A percentile compares a stretch with the other conserved stretches of the same genome.
Conservation (phyloP, 2,329 filamentous ascomycete species). For the Penicillium sp. region DNA sequence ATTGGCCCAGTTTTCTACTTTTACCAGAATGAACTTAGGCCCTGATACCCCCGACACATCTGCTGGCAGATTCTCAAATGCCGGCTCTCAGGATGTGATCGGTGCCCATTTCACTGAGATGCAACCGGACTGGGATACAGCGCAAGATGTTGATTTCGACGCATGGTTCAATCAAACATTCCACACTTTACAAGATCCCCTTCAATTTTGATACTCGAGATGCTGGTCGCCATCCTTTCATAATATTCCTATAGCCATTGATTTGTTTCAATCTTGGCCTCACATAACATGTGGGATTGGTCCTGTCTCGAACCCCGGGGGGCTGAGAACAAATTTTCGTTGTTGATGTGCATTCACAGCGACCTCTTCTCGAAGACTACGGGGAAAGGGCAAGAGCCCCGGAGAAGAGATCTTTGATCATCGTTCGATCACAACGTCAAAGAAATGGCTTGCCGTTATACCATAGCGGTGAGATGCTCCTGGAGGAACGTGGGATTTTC, state of each 20-base stretch:
- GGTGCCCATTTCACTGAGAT: slow-evolving; percentile 19
- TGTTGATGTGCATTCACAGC: too few relatives aligned
- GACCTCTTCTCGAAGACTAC: too few relatives aligned
- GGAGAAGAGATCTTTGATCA: too few relatives aligned
- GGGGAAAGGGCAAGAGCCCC: too few relatives aligned
- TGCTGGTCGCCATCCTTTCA: too few relatives aligned
- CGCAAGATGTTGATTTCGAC: slow-evolving; percentile 27
- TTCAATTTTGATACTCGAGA: not conserved
- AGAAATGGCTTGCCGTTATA: slow-evolving; percentile 68
- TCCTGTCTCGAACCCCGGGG: too few relatives aligned
- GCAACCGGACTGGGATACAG: slow-evolving; percentile 19
- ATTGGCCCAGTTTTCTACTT: slow-evolving; percentile 23
- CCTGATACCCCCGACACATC: slow-evolving; percentile 18
- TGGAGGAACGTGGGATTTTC: slow-evolving; percentile 64
- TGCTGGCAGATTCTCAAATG: slow-evolving; percentile 11
- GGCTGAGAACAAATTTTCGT: too few relatives aligned
- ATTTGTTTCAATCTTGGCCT: not conserved
- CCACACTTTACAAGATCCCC: slow-evolving; percentile 16
- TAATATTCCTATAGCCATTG: too few relatives aligned
- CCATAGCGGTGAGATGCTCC: too few relatives aligned
- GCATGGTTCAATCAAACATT: slow-evolving; percentile 29
- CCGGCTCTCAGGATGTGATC: slow-evolving; percentile 12
- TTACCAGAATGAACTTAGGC: slow-evolving; percentile 17
- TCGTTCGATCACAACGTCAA: slow-evolving; percentile 68
- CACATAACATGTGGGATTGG: slow-evolving; percentile 10